Evolutionary conservation across 2,329 filamentous ascomycete species (phyloP).

Genomic region (Fusarium sp.): DNA sequence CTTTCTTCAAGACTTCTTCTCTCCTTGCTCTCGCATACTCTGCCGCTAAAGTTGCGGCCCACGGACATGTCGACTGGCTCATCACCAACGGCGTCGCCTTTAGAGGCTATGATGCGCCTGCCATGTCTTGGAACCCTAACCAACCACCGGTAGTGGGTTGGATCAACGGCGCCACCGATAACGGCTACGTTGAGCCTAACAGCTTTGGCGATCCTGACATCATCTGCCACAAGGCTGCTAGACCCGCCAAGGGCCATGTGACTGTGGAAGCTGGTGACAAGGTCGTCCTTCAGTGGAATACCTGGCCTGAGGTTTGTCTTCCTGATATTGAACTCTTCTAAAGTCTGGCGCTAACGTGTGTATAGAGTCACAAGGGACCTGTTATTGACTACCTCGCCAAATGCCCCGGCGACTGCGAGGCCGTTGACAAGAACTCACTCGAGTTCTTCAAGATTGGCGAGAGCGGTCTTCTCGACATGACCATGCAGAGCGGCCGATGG

Average conservation of each 20-base stretch:
- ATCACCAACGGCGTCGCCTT: slow-evolving; percentile 38
- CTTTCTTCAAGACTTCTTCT: background rate
- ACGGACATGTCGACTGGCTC: slow-evolving; percentile 44
- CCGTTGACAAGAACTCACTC: slow-evolving; percentile 63
- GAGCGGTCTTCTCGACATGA: slow-evolving; percentile 62
- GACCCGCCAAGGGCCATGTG: slow-evolving; percentile 52
- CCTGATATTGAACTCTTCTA: background rate
- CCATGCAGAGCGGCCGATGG: slow-evolving; percentile 54
- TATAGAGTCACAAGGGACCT: slow-evolving; percentile 57
- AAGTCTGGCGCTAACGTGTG: background rate
- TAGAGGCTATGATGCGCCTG: slow-evolving; percentile 38
- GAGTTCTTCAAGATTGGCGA: slow-evolving; percentile 74
- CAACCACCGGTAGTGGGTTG: slow-evolving; percentile 38
- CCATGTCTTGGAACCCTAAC: slow-evolving; percentile 39
- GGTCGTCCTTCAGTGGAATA: slow-evolving; percentile 55
- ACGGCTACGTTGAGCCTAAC: slow-evolving; percentile 62
- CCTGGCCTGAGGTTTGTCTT: slow-evolving; percentile 52
- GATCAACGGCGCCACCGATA: slow-evolving; percentile 49
- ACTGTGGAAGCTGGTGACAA: slow-evolving; percentile 54
- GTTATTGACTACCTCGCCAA: slow-evolving; percentile 74
- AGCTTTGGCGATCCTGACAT: slow-evolving; percentile 56
- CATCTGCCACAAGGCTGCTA: slow-evolving; percentile 58
- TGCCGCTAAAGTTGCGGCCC: slow-evolving; percentile 11
- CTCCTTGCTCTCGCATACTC: slow-evolving; percentile 3
- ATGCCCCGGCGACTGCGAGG: slow-evolving; percentile 67